Evolutionary conservation across 2,329 filamentous ascomycete genomes (phyloP), one percentile per base, ranked within the genome.

Genomic region (Fusarium setosum): DNA sequence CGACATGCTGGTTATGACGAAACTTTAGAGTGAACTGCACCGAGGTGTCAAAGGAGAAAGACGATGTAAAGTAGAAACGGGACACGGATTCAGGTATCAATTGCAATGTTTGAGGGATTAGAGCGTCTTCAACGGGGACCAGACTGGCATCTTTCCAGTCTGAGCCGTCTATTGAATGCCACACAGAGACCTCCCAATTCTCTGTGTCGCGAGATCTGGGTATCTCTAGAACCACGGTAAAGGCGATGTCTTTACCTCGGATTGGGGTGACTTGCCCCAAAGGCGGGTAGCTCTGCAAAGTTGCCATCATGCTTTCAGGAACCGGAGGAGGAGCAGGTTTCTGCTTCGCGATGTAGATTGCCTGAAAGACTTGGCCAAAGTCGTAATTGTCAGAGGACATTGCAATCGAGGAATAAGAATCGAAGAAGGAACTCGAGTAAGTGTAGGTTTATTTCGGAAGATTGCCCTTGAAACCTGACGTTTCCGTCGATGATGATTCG

Each of bases 1-100:
- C 77, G 24, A 85, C 78, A 20, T 83, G 73, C 23, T 76, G 71
- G 5, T 74, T 76, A 45, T 82, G 79, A 23, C 90, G 86, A 71
- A 91, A 93, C 59, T 90, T 93, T 61, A 93, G 73, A 1, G 92
- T 94, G 73, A 94, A 95, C 4, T 81, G 85, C 8, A 89, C 70
- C 1, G 82, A 80, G 0, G 79, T 74, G 11, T 77, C 71, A 40
- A 88, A 78, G n/a, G 77, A 65, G 1, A 93, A 63, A 4, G 81
- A 73, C 2, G 81, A 78, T 1, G 79, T 79, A 74, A 89, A 93
- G 78, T 85, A 90, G 26, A 85, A 77, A 12, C 78, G 79, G 12
- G 61, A 63, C 23, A 67, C 56, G 4, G 61, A 70, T 15, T 62
- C 50, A 26, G 68, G 59, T 18, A 54, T 31, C 4, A 75, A 70